Evolutionary conservation across 192 early-diverging fungal genomes (phyloP).

Genomic region (Coemansia sp.): DNA sequence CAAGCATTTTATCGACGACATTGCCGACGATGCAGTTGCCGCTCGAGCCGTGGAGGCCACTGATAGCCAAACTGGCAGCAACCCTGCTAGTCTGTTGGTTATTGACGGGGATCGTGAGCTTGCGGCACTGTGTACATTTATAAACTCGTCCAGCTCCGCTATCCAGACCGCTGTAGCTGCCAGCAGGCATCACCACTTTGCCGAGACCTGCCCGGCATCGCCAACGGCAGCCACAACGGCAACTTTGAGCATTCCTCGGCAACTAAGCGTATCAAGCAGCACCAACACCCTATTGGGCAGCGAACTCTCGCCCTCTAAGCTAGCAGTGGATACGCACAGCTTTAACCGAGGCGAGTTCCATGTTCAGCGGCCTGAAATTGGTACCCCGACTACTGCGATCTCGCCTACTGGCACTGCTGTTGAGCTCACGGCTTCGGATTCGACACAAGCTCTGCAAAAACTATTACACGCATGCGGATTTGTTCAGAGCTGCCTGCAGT

Average conservation of each 20-base stretch:
- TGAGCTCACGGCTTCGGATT: neutral
- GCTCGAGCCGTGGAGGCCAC: neutral
- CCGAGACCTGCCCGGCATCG: neutral
- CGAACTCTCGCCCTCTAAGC: neutral
- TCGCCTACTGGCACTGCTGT: neutral
- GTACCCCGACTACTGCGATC: neutral
- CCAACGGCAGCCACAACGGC: neutral
- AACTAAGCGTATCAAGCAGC: neutral
- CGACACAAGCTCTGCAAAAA: neutral
- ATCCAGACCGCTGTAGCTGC: conserved; percentile 14
- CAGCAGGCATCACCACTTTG: neutral
- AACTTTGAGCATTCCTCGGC: neutral
- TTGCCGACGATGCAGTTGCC: conserved; percentile 19
- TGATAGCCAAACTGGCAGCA: neutral
- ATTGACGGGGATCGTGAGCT: conserved; percentile 46
- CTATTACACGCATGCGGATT: conserved; percentile 16
- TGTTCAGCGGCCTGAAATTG: neutral
- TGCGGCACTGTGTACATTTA: conserved; percentile 40
- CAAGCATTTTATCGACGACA: conserved; percentile 65
- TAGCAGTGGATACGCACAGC: neutral
- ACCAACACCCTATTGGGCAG: neutral
- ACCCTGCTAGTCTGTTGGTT: neutral
- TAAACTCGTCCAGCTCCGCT: conserved; percentile 11
- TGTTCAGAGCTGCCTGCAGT: conserved; percentile 16
- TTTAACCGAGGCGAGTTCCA: neutral